Conservation (phyloP, 352 stramenopile species). For the Thalassiosira hispida region DNA sequence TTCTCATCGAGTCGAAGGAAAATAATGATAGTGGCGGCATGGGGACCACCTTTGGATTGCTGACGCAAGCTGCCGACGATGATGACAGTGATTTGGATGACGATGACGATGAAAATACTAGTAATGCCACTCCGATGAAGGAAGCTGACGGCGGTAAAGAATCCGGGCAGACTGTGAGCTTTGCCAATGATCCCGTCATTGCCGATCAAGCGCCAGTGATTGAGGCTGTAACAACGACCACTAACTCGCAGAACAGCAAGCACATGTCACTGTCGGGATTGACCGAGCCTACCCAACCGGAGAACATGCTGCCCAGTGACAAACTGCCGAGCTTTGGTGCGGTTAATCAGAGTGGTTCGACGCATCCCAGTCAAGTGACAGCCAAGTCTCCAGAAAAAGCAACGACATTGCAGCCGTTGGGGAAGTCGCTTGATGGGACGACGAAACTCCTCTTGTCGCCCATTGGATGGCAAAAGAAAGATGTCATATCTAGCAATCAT, state of each 20-base stretch:
- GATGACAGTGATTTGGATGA: constrained; percentile 6
- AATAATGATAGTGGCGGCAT: not conserved
- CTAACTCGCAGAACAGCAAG: not conserved
- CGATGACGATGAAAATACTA: constrained; percentile 7
- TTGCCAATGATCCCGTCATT: constrained; percentile 1
- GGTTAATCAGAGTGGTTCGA: not conserved
- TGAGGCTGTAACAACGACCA: constrained; percentile 7
- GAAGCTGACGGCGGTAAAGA: not conserved
- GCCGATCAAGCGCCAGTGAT: not conserved
- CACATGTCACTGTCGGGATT: constrained; percentile 25
- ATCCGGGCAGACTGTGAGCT: not conserved
- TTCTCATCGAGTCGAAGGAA: too few relatives aligned
- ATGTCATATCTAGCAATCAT: not conserved
- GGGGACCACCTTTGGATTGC: constrained; percentile 11
- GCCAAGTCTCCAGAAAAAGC: not conserved
- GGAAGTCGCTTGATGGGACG: not conserved
- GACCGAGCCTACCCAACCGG: constrained; percentile 34
- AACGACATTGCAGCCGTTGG: not conserved
- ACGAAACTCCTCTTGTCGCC: not conserved
- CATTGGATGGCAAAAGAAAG: not conserved
- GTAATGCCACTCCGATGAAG: not conserved
- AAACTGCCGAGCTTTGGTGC: constrained; percentile 16
- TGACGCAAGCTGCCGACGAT: constrained; percentile 20
- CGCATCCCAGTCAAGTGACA: constrained; percentile 3
- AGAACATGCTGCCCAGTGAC: constrained; percentile 10